Conservation (phyloP, 2,329 filamentous ascomycete genomes). For the Colletotrichum lupini region DNA sequence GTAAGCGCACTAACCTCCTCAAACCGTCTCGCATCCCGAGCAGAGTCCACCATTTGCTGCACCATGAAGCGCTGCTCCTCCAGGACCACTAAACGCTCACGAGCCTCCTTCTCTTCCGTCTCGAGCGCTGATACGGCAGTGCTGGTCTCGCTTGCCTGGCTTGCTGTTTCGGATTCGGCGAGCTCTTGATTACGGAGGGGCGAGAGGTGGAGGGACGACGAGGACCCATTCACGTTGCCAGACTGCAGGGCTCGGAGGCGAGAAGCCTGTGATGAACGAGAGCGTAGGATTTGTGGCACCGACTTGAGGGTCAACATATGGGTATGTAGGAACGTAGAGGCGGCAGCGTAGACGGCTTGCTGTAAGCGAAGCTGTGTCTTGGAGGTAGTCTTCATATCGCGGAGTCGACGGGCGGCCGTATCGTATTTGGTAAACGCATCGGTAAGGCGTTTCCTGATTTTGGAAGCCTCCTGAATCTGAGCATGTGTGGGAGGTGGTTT, state of each 20-base stretch:
- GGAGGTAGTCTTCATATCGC: slow-evolving; percentile 80
- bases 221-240: slow-evolving; percentile 45
- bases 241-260: slow-evolving; percentile 46
- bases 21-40: slow-evolving; percentile 80
- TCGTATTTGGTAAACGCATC: slow-evolving; percentile 93
- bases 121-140: slow-evolving; percentile 72
- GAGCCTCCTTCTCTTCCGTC: slow-evolving; percentile 83
- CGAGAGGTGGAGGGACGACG: slow-evolving; percentile 48
- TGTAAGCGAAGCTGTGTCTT: slow-evolving; percentile 81
- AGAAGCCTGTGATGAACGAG: slow-evolving; percentile 48
- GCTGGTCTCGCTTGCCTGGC: slow-evolving; percentile 62
- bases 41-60: slow-evolving; percentile 83
- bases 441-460: slow-evolving; percentile 88
- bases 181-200: slow-evolving; percentile 61
- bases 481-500: slow-evolving; percentile 63
- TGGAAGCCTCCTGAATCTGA: slow-evolving; percentile 86
- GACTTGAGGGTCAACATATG: slow-evolving; percentile 91
- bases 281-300: slow-evolving; percentile 72
- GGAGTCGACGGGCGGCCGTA: slow-evolving; percentile 80
- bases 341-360: slow-evolving; percentile 83
- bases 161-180: slow-evolving; percentile 59
- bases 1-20: slow-evolving; percentile 87
- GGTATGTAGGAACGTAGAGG: slow-evolving; percentile 84
- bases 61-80: slow-evolving; percentile 95
- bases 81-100: slow-evolving; percentile 83